phyloP scores from a whole-genome alignment of 1,284 basidiomycete genomes.

The Dichomitus squalens region DNA sequence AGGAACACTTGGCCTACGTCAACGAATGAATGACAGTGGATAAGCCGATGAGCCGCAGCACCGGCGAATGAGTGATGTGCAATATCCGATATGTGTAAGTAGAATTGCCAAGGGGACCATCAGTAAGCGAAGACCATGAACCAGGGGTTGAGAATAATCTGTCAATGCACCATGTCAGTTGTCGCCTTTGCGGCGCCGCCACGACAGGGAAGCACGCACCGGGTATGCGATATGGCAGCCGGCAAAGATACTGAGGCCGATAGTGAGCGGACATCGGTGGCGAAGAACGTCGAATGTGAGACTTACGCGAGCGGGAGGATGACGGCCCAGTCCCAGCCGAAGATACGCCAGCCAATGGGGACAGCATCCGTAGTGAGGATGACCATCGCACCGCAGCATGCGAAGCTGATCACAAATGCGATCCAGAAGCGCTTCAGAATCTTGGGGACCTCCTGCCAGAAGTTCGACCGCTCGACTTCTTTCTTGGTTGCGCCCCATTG shows the following conservation, averaged over 20 bases:
- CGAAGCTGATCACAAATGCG: slow-evolving; percentile 55
- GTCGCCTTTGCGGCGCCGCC: slow-evolving; percentile 7
- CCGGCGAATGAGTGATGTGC: background rate
- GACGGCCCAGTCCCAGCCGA: slow-evolving; percentile 63
- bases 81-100: background rate
- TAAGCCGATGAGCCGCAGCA: background rate
- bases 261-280: background rate
- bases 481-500: slow-evolving; percentile 80
- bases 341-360: slow-evolving; percentile 64
- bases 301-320: slow-evolving; percentile 68
- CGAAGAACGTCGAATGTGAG: background rate
- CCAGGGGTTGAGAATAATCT: slow-evolving; percentile 80
- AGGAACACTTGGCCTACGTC: background rate
- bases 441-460: slow-evolving; percentile 85
- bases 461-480: slow-evolving; percentile 82
- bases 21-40: background rate
- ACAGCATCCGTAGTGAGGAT: slow-evolving; percentile 55
- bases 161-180: slow-evolving; percentile 5
- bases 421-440: slow-evolving; percentile 78
- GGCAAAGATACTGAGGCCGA: slow-evolving; percentile 48
- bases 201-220: slow-evolving; percentile 39
- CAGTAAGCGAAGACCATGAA: slow-evolving; percentile 72
- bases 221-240: slow-evolving; percentile 72
- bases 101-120: slow-evolving; percentile 3
- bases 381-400: slow-evolving; percentile 52